These are phyloP conservation scores for Ophiosphaerella herpotricha DNA, from an alignment of 2,329 filamentous ascomycete species.

Conservation along the genomic window DNA sequence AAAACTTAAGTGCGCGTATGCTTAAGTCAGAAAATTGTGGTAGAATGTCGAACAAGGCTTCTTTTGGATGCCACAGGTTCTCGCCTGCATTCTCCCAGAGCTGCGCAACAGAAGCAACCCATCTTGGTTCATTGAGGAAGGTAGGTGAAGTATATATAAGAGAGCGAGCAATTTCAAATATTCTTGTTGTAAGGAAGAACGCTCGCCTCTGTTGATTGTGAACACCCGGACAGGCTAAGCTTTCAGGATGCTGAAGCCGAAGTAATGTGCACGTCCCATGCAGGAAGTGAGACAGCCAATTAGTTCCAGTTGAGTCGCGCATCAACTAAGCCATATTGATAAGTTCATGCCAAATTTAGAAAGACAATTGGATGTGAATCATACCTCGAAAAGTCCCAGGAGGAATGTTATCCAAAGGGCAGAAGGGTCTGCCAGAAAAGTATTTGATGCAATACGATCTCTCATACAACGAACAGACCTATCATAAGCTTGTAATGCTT, in stretches of 20 bases:
- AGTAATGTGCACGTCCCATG: constrained; percentile 34
- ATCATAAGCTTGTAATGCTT: constrained; percentile 24
- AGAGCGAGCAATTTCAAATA: constrained; percentile 34
- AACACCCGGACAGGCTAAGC: constrained; percentile 5
- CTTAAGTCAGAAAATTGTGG: constrained; percentile 26
- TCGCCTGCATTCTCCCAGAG: constrained; percentile 19
- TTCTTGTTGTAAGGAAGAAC: constrained; percentile 32
- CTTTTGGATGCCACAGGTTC: constrained; percentile 28
- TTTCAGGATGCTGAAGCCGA: constrained; percentile 20
- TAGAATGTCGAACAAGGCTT: constrained; percentile 32
- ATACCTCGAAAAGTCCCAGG: constrained; percentile 32
- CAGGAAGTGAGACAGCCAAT: constrained; percentile 35
- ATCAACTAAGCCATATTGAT: constrained; percentile 23
- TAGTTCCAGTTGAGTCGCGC: constrained; percentile 29
- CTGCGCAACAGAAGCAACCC: constrained; percentile 19
- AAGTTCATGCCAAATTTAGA: too few species aligned
- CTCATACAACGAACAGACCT: constrained; percentile 21
- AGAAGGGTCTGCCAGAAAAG: constrained; percentile 17
- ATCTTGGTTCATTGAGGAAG: constrained; percentile 24
- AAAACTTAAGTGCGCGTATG: constrained; percentile 17
- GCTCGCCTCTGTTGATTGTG: constrained; percentile 13
- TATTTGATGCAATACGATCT: constrained; percentile 11
- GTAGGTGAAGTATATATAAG: constrained; percentile 30
- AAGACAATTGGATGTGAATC: not conserved
- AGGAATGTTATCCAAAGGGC: constrained; percentile 33